A percentile compares a stretch with the other conserved stretches of the same genome.
Evolutionary conservation across 345 rosid species (phyloP).

Genomic region (Moricandia arvensis): DNA sequence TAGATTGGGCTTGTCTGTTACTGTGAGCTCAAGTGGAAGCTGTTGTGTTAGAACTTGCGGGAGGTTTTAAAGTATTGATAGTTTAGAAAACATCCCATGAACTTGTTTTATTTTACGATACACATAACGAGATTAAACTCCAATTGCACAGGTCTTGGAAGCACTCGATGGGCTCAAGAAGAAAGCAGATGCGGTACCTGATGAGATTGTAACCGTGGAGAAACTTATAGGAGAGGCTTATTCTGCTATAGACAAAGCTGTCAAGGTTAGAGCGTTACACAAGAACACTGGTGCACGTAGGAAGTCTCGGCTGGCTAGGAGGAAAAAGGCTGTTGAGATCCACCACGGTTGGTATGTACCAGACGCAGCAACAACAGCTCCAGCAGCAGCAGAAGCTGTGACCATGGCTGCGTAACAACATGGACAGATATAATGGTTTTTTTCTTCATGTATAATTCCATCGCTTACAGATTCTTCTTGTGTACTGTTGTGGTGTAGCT

Average conservation of each 20-base stretch:
- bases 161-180: slow-evolving; percentile 70
- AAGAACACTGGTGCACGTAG: slow-evolving; percentile 81
- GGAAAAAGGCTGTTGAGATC: slow-evolving; percentile 81
- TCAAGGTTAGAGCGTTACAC: slow-evolving; percentile 68
- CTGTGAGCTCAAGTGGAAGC: no score
- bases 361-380: slow-evolving; percentile 27
- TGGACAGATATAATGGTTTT: neutral
- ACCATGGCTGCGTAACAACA: slow-evolving; percentile 33
- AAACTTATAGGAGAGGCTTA: slow-evolving; percentile 89
- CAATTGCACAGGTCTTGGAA: slow-evolving; percentile 63
- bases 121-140: neutral
- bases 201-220: slow-evolving; percentile 69
- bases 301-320: slow-evolving; percentile 86
- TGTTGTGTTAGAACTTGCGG: no score
- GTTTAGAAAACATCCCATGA: no score
- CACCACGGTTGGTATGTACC: slow-evolving; percentile 92
- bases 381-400: slow-evolving; percentile 19
- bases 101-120: neutral
- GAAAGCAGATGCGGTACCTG: slow-evolving; percentile 70
- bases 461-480: slow-evolving; percentile 4
- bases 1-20: neutral
- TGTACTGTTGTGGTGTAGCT: slow-evolving; percentile 10
- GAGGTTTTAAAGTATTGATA: no score
- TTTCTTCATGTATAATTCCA: slow-evolving; percentile 24
- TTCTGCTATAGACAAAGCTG: slow-evolving; percentile 81